A percentile compares a stretch with the other conserved stretches of the same genome.
Evolutionary conservation across 1,284 basidiomycete genomes (phyloP).

Genomic region (Farysia itapuensis): DNA sequence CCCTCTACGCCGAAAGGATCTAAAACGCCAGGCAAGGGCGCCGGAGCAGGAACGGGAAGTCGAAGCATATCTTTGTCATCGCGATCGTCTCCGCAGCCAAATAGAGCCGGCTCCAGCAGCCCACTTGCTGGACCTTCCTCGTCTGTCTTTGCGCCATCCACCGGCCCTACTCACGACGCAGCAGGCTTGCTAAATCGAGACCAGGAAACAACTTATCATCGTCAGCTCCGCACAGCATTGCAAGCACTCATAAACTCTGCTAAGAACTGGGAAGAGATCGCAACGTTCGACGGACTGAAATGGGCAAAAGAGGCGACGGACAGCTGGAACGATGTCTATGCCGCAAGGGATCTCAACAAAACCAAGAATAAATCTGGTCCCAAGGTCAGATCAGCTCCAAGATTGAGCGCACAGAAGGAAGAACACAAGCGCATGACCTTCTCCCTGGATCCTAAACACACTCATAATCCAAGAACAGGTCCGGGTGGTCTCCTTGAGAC

Average conservation of each 20-base stretch:
- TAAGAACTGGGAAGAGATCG: slow-evolving; percentile 45
- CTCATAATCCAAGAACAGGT: slow-evolving; percentile 12
- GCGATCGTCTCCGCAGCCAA: slow-evolving; percentile 12
- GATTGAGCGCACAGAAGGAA: background rate
- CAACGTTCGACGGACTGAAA: slow-evolving; percentile 49
- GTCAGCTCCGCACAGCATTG: slow-evolving; percentile 36
- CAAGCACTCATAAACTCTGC: slow-evolving; percentile 32
- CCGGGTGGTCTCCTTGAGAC: slow-evolving; percentile 24
- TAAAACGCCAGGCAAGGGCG: slow-evolving; percentile 7
- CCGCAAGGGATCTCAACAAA: slow-evolving; percentile 14
- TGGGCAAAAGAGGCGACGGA: slow-evolving; percentile 42
- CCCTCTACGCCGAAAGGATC: slow-evolving; percentile 13
- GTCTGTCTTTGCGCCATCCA: slow-evolving; percentile 23
- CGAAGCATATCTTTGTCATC: slow-evolving; percentile 30
- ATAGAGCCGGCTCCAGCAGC: slow-evolving; percentile 1
- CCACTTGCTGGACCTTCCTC: slow-evolving; percentile 1
- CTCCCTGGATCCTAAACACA: slow-evolving; percentile 11
- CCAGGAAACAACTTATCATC: slow-evolving; percentile 47
- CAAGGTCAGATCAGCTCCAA: slow-evolving; percentile 4
- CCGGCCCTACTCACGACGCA: too few species aligned
- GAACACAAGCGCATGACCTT: background rate
- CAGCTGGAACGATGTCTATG: slow-evolving; percentile 42
- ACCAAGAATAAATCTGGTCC: slow-evolving; percentile 5
- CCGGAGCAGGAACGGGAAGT: slow-evolving; percentile 7
- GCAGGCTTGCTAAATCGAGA: slow-evolving; percentile 36